Base-by-base conservation (phyloP, 176 grass and related monocot species). In the Aegilops sharonensis region DNA sequence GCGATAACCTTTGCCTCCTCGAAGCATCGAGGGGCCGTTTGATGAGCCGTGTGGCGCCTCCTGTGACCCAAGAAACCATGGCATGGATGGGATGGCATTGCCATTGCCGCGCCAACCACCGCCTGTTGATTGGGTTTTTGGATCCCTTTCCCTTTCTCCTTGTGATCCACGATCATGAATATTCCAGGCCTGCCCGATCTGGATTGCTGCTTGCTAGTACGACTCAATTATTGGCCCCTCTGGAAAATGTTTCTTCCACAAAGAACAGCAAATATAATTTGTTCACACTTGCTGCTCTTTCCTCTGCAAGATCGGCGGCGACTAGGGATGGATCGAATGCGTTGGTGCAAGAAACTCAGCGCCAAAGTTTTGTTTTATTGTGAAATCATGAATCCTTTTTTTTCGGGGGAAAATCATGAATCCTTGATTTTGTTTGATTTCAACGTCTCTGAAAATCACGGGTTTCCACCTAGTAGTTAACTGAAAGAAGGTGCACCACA, bases 151-250 rank as follows among this genome's bases (percentile, higher is more conserved):
- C 31, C 8, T 60, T 59, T 34, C 15, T 2, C 30, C 39, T 81
- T 82, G 72, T 73, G 67, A 89, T 80, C 45, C 82, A 68, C 45
- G 18, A 3, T 24, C 32, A 57, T 81, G 83, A 89, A 85, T 85
- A 81, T 89, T 85, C 88, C 78, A 2, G 24, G 31, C 30, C n/a
- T n/a, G 18, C 20, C 62, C 24, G 15, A 73, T 30, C 67, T 17
- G 62, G 43, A 47, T 47, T 47, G 43, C 43, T 47, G 54, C 11
- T 25, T 36, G 31, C 66, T 40, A 65, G 18, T 23, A 24, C 47
- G 7, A 21, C 18, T 75, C 77, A 85, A 89, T 89, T 88, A 72
- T 89, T 64, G 15, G 17, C 13, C 20, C 3, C 7, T 80, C 4
- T 54, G 50, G 50, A 54, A 15, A 54, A 54, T 7, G 50, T 54